phyloP scores from a whole-genome alignment of 169 alveolate species.

The Plasmodium fragile region DNA sequence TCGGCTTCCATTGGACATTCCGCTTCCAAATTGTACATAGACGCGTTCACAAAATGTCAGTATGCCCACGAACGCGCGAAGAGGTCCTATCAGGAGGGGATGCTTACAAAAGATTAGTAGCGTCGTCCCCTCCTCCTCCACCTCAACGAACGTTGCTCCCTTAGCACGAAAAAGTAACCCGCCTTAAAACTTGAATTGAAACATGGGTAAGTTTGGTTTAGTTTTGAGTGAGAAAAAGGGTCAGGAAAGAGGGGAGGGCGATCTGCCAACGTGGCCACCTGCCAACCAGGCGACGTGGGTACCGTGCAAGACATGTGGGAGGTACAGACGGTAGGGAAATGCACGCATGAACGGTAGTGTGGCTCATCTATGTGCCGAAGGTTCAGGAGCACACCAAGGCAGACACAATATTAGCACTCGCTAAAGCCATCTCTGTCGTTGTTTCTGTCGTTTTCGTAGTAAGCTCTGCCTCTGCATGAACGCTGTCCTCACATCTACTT shows the following conservation, averaged over 20 bases:
- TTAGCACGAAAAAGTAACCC: neutral
- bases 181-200: too few relatives aligned
- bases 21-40: neutral
- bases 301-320: neutral
- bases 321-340: neutral
- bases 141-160: neutral
- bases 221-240: neutral
- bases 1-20: neutral
- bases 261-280: neutral
- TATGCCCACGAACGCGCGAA: neutral
- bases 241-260: neutral
- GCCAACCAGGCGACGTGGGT: neutral
- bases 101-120: neutral
- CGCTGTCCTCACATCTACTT: neutral
- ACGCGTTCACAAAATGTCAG: neutral
- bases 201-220: neutral
- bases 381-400: neutral
- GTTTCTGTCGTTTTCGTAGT: too few relatives aligned
- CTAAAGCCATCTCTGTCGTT: neutral
- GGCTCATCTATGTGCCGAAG: neutral
- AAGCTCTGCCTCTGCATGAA: neutral
- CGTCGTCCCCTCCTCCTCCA: neutral
- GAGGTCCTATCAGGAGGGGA: neutral
- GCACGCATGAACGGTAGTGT: neutral
- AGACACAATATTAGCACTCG: neutral